A percentile compares a stretch with the other conserved stretches of the same genome.
Conservation (phyloP, 441 rosid species). For the Bocquillonia castaneifolia region DNA sequence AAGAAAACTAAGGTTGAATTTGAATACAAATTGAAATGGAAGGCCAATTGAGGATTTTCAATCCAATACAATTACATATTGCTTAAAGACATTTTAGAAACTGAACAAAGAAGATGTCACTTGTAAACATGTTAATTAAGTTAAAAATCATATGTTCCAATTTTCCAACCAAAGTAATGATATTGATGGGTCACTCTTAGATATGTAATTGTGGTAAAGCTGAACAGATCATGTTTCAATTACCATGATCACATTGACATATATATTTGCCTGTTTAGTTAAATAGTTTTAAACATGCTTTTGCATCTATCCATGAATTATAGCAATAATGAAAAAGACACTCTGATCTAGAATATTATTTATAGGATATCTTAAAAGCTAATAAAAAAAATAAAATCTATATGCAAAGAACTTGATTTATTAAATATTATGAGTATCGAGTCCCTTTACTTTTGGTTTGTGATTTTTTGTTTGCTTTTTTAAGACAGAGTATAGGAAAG, state of each 20-base stretch:
- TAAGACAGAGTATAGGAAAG: too few species aligned
- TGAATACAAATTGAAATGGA: not conserved
- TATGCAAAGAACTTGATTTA: too few species aligned
- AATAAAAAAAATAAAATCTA: not conserved
- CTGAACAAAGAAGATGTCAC: not conserved
- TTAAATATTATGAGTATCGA: not conserved
- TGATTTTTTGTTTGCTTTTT: too few species aligned
- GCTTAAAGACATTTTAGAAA: not conserved
- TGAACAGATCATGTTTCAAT: not conserved
- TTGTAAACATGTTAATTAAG: not conserved
- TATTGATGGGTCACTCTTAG: not conserved
- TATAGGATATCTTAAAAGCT: not conserved
- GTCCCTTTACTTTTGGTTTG: not conserved
- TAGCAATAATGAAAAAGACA: not conserved
- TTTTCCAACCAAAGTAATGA: not conserved
- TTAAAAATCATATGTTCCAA: not conserved
- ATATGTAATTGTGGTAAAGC: not conserved
- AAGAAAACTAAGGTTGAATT: not conserved
- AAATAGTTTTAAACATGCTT: not conserved
- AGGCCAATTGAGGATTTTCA: not conserved
- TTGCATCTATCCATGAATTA: not conserved
- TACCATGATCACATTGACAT: not conserved
- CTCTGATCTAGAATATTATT: slow-evolving; percentile 6
- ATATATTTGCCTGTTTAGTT: not conserved
- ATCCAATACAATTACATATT: not conserved